phyloP scores from a whole-genome alignment of 345 rosid genomes.

The Cardiospermum halicacabum region DNA sequence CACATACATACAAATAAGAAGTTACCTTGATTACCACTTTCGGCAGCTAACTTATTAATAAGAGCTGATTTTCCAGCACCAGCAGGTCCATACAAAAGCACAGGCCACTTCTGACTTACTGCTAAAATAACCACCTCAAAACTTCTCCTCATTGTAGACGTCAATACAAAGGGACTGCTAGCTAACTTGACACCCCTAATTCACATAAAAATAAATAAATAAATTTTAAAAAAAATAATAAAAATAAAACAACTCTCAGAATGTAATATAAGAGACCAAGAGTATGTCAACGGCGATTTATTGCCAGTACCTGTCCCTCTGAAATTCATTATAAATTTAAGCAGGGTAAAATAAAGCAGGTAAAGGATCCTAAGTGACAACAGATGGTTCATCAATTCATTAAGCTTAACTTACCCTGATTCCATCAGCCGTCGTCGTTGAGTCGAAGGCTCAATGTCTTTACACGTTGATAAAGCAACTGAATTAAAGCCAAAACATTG shows the following conservation, averaged over 20 bases:
- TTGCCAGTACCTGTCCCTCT: no score
- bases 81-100: conserved; percentile 84
- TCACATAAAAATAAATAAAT: no score
- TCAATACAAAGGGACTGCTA: conserved; percentile 57
- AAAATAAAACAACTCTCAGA: conserved; percentile 9
- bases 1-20: background rate
- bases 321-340: background rate
- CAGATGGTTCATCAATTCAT: background rate
- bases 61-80: conserved; percentile 95
- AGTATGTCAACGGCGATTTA: no score
- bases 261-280: conserved; percentile 1
- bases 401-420: conserved; percentile 37
- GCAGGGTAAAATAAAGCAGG: background rate
- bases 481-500: conserved; percentile 31
- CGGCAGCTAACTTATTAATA: conserved; percentile 62
- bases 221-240: no score
- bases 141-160: conserved; percentile 52
- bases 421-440: conserved; percentile 43
- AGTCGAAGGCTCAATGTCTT: conserved; percentile 37
- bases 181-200: conserved; percentile 50
- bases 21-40: conserved; percentile 69
- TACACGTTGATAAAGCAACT: conserved; percentile 21
- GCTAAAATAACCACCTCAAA: conserved; percentile 80
- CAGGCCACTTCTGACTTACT: conserved; percentile 86
- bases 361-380: background rate